Percentiles rank a stretch among this genome's conserved stretches.
Evolutionary conservation across 352 stramenopile genomes (phyloP).

Genomic region (Paralagenidium karlingii): DNA sequence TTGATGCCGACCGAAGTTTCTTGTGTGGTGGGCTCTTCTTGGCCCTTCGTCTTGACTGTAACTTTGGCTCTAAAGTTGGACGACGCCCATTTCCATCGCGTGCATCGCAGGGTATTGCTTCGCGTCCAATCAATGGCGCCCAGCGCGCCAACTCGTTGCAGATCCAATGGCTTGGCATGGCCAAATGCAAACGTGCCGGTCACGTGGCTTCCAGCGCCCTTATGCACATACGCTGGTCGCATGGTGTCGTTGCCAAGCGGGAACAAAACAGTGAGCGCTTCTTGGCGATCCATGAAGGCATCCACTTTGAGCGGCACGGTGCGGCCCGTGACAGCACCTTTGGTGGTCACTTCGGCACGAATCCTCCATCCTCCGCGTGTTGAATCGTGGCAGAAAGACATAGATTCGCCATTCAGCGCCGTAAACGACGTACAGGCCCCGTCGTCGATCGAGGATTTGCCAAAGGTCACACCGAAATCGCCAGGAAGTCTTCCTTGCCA

Average conservation of each 20-base stretch:
- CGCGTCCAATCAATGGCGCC: slow-evolving; percentile 29
- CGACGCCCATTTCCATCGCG: slow-evolving; percentile 25
- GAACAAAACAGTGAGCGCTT: slow-evolving; percentile 22
- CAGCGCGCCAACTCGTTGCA: slow-evolving; percentile 7
- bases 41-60: slow-evolving; percentile 2
- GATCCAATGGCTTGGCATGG: too few species aligned
- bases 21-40: not conserved
- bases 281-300: slow-evolving; percentile 11
- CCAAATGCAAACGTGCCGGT: slow-evolving; percentile 14
- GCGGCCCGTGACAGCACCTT: slow-evolving; percentile 4
- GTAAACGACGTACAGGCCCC: slow-evolving; percentile 15
- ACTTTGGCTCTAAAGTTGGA: slow-evolving; percentile 16
- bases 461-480: slow-evolving; percentile 15
- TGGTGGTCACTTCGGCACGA: slow-evolving; percentile 9
- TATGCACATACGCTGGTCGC: slow-evolving; percentile 30
- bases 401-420: not conserved
- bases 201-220: slow-evolving; percentile 16
- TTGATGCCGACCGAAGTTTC: slow-evolving; percentile 23
- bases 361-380: slow-evolving; percentile 9
- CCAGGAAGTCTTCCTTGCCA: slow-evolving; percentile 15
- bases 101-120: slow-evolving; percentile 21
- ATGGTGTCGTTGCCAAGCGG: slow-evolving; percentile 22
- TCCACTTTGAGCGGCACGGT: slow-evolving; percentile 7
- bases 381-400: slow-evolving; percentile 19
- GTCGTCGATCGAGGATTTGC: slow-evolving; percentile 21